A percentile compares a stretch with the other conserved stretches of the same genome.
These are phyloP conservation scores for Manihot esculenta DNA, from an alignment of 441 rosid genomes.

Conservation along the genomic window DNA sequence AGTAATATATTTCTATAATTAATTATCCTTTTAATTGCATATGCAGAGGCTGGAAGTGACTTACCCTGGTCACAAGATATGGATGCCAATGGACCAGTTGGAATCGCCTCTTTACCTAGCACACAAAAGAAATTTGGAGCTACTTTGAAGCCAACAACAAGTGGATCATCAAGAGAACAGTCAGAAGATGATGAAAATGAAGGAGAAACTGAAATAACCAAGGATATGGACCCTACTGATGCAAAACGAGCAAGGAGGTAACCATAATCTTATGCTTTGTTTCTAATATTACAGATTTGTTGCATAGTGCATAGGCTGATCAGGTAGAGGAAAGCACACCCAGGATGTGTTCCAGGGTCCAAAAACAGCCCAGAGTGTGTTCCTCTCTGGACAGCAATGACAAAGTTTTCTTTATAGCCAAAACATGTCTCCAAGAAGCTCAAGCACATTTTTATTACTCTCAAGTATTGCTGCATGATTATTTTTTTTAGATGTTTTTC, in stretches of 20 bases:
- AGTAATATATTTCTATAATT: neutral
- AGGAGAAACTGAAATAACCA: slow-evolving; percentile 66
- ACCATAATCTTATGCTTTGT: neutral
- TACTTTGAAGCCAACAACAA: slow-evolving; percentile 53
- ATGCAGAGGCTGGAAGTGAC: slow-evolving; percentile 42
- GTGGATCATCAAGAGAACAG: slow-evolving; percentile 82
- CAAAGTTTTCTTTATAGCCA: too few relatives aligned
- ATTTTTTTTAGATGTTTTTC: too few relatives aligned
- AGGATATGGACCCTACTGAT: slow-evolving; percentile 55
- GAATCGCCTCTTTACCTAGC: slow-evolving; percentile 35
- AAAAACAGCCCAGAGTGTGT: too few relatives aligned
- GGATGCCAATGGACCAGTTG: slow-evolving; percentile 34
- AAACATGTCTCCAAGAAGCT: too few relatives aligned
- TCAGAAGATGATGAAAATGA: slow-evolving; percentile 89
- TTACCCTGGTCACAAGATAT: slow-evolving; percentile 32
- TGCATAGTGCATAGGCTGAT: too few relatives aligned
- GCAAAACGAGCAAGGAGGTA: slow-evolving; percentile 83
- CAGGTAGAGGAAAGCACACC: too few relatives aligned
- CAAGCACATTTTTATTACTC: too few relatives aligned
- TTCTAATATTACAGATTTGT: slow-evolving; percentile 2
- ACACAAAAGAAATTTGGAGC: slow-evolving; percentile 38
- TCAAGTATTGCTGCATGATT: too few relatives aligned
- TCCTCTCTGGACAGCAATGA: too few relatives aligned
- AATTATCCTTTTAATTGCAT: slow-evolving; percentile 20
- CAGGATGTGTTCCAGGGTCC: too few relatives aligned